Conservation (phyloP, 768 basidiomycete species). For the Rhizopogon vulgaris region DNA sequence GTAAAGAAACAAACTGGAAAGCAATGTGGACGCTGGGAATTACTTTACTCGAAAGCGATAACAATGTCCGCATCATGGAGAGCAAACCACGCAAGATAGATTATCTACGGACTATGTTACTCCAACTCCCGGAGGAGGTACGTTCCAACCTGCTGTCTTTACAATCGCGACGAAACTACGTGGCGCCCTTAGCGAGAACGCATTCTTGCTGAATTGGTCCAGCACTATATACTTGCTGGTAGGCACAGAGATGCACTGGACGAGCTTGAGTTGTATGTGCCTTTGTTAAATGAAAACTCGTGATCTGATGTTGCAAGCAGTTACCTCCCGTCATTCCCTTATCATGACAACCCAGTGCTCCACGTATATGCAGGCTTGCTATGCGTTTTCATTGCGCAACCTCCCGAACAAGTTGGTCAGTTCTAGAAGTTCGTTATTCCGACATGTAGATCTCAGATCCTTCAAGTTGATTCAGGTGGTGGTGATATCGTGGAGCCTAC, state of each 20-base stretch:
- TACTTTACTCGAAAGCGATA: slow-evolving; percentile 37
- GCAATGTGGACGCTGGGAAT: slow-evolving; percentile 66
- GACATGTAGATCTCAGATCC: not conserved
- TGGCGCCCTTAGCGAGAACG: slow-evolving; percentile 49
- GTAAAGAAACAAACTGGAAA: slow-evolving; percentile 75
- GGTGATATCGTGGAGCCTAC: not conserved
- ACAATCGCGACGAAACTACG: not conserved
- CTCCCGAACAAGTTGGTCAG: slow-evolving; percentile 4
- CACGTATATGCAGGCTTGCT: slow-evolving; percentile 82
- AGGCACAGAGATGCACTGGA: slow-evolving; percentile 69
- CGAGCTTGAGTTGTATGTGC: slow-evolving; percentile 75
- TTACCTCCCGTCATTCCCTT: slow-evolving; percentile 84
- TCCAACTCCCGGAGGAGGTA: slow-evolving; percentile 63
- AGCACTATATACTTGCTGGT: slow-evolving; percentile 54
- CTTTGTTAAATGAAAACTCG: slow-evolving; percentile 1
- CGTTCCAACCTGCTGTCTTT: slow-evolving; percentile 16
- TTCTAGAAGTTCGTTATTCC: not conserved
- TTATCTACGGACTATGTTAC: slow-evolving; percentile 66
- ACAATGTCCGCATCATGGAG: slow-evolving; percentile 22
- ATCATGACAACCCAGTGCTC: slow-evolving; percentile 71
- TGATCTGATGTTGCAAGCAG: slow-evolving; percentile 31
- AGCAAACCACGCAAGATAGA: slow-evolving; percentile 38
- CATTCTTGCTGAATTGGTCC: slow-evolving; percentile 70
- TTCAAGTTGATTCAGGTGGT: not conserved
- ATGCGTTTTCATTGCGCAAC: slow-evolving; percentile 56